These are phyloP conservation scores for Chenopodium berlandieri DNA, from an alignment of 148 eudicot species.

Conservation along the genomic window DNA sequence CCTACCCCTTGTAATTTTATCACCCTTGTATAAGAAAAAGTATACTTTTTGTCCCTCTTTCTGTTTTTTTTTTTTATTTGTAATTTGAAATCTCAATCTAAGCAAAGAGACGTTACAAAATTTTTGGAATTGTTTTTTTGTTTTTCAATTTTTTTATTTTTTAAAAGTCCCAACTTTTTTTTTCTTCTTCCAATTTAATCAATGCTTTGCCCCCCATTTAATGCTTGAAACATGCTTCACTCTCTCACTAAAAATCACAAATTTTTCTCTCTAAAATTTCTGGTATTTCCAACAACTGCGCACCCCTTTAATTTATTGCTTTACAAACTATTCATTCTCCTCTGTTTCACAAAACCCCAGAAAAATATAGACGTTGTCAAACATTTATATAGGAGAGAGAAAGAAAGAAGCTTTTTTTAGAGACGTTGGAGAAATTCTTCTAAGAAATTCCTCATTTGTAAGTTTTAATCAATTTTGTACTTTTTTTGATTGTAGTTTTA, in stretches of 20 bases:
- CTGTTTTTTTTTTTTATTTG: slow-evolving; percentile 22
- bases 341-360: slow-evolving; percentile 10
- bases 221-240: slow-evolving; percentile 35
- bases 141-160: slow-evolving; percentile 23
- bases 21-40: slow-evolving; percentile 13
- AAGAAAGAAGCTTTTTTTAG: neutral
- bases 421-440: slow-evolving; percentile 6
- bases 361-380: slow-evolving; percentile 25
- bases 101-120: slow-evolving; percentile 62
- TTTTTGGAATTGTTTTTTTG: slow-evolving; percentile 31
- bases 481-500: neutral
- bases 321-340: neutral
- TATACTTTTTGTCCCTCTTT: slow-evolving; percentile 26
- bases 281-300: slow-evolving; percentile 19
- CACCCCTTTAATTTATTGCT: slow-evolving; percentile 17
- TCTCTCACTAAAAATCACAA: slow-evolving; percentile 12
- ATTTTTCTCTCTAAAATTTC: slow-evolving; percentile 6
- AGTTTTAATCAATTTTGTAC: neutral
- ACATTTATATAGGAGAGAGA: slow-evolving; percentile 15
- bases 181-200: slow-evolving; percentile 4
- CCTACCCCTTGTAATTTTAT: neutral
- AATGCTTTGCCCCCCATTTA: slow-evolving; percentile 31
- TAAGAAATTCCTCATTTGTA: neutral
- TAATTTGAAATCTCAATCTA: slow-evolving; percentile 54
- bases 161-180: neutral